These are phyloP conservation scores for Hemisphaericaspora nanyangensis DNA, from an alignment of 805 yeast species.

Conservation along the genomic window DNA sequence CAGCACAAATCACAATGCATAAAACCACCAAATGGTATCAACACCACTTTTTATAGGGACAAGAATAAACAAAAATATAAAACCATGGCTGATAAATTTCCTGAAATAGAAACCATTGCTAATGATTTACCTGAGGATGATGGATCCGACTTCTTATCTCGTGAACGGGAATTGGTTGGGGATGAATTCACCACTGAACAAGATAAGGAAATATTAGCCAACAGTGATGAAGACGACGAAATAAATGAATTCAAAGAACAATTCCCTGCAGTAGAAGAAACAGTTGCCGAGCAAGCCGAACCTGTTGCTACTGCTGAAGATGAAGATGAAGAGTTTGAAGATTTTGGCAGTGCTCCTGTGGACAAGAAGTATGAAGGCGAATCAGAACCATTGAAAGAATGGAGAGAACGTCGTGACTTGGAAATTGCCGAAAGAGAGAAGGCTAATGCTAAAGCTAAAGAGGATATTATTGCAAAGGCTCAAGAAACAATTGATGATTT, in stretches of 20 bases:
- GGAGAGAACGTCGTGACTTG: constrained; percentile 78
- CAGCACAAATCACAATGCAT: too few species aligned
- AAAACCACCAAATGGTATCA: too few species aligned
- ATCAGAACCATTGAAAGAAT: constrained; percentile 53
- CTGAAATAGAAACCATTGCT: constrained; percentile 54
- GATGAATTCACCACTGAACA: constrained; percentile 68
- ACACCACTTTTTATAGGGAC: too few species aligned
- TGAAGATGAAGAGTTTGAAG: constrained; percentile 44
- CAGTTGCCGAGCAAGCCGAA: constrained; percentile 15
- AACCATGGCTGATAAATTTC: constrained; percentile 71
- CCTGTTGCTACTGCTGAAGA: constrained; percentile 18
- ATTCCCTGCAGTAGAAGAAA: constrained; percentile 50
- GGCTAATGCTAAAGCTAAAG: constrained; percentile 58
- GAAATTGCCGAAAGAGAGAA: constrained; percentile 81
- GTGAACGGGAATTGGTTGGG: constrained; percentile 67
- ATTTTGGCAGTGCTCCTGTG: constrained; percentile 14
- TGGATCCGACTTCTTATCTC: constrained; percentile 56
- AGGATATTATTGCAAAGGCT: constrained; percentile 70
- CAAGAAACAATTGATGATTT: constrained; percentile 83
- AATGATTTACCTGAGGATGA: constrained; percentile 23
- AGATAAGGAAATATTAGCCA: constrained; percentile 45
- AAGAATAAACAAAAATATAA: too few species aligned
- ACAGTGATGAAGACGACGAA: constrained; percentile 33
- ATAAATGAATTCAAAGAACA: constrained; percentile 61
- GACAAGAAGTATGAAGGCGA: constrained; percentile 30